A percentile compares a stretch with the other conserved stretches of the same genome.
Conservation (phyloP, 1,139 yeast genomes). For the Sugiyamaella sp. region DNA sequence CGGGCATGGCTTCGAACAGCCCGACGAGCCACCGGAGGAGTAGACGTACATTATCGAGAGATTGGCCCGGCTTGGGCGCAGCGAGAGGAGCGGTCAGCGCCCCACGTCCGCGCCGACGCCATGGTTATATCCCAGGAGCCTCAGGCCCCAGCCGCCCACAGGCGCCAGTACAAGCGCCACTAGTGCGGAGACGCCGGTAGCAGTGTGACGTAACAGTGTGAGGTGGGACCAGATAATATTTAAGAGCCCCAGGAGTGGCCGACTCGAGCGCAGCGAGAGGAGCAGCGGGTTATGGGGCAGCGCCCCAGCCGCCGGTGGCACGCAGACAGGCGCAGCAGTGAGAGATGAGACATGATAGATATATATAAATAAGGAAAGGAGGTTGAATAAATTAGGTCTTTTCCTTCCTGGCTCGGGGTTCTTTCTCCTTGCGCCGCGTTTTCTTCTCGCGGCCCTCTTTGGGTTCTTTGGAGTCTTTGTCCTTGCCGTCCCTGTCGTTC, state of each 20-base stretch:
- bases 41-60: too few relatives aligned
- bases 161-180: too few relatives aligned
- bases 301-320: conserved; percentile 3
- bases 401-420: conserved; percentile 23
- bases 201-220: too few relatives aligned
- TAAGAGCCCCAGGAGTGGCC: not conserved
- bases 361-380: not conserved
- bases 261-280: not conserved
- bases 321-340: not conserved
- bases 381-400: conserved; percentile 2
- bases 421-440: conserved; percentile 17
- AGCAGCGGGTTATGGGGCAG: not conserved
- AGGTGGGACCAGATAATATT: too few relatives aligned
- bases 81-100: too few relatives aligned
- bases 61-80: too few relatives aligned
- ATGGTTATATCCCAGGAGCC: too few relatives aligned
- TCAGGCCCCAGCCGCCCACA: too few relatives aligned
- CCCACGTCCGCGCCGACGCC: too few relatives aligned
- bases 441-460: conserved; percentile 20
- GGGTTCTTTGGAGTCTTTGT: conserved; percentile 29
- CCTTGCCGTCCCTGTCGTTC: conserved; percentile 33
- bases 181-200: too few relatives aligned
- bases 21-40: too few relatives aligned
- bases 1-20: too few relatives aligned
- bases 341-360: not conserved